These are phyloP conservation scores for Gynochthodes officinalis DNA, from an alignment of 257 asterid genomes.

Conservation along the genomic window DNA sequence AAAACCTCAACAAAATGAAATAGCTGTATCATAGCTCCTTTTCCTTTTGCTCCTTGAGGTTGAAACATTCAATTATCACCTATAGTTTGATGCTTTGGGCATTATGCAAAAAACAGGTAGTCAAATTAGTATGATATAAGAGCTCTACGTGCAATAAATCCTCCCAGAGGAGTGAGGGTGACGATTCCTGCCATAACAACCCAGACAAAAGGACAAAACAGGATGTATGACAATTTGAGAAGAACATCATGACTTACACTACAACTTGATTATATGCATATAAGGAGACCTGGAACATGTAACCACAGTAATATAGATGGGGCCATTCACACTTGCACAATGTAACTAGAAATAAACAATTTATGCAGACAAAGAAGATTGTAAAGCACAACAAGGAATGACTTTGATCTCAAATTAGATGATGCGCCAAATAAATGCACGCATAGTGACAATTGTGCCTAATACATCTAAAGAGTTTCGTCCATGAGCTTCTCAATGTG, in stretches of 20 bases:
- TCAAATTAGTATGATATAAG: neutral
- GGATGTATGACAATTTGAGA: constrained; percentile 49
- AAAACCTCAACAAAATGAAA: neutral
- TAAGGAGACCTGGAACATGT: too few species aligned
- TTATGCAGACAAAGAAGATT: too few species aligned
- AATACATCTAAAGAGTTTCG: neutral
- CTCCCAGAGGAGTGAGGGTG: neutral
- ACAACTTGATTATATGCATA: too few species aligned
- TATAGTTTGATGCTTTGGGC: neutral
- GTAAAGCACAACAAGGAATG: too few species aligned
- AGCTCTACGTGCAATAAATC: neutral
- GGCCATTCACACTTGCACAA: too few species aligned
- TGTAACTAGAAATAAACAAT: too few species aligned
- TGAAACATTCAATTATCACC: neutral
- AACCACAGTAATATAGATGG: too few species aligned
- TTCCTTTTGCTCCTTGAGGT: neutral
- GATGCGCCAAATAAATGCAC: neutral
- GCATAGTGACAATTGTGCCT: neutral
- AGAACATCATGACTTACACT: neutral
- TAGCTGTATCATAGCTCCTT: neutral
- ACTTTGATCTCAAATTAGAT: neutral
- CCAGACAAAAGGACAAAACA: constrained; percentile 36
- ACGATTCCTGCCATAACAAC: constrained; percentile 27
- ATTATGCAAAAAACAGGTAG: neutral
- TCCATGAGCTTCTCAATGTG: neutral